phyloP scores from a whole-genome alignment of 495 filamentous ascomycete species.

The Ramalina intermedia region DNA sequence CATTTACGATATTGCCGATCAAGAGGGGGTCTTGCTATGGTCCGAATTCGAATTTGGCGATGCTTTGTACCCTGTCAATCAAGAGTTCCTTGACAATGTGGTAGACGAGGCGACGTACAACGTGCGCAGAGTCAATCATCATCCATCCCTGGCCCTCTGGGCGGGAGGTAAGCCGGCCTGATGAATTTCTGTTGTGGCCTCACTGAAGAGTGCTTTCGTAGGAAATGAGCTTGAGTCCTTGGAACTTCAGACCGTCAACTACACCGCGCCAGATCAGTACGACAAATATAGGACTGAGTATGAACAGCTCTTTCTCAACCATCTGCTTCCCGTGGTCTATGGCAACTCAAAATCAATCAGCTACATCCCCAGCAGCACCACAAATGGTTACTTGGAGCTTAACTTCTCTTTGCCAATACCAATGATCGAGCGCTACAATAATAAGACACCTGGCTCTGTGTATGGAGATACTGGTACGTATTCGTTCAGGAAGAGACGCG shows the following conservation, averaged over 20 bases:
- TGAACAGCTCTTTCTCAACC: conserved; percentile 46
- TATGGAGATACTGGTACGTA: conserved; percentile 42
- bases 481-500: neutral
- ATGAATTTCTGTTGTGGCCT: neutral
- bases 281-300: conserved; percentile 39
- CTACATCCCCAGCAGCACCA: conserved; percentile 54
- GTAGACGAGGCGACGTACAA: conserved; percentile 46
- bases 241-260: conserved; percentile 33
- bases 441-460: conserved; percentile 37
- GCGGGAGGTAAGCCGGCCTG: conserved; percentile 28
- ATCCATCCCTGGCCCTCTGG: conserved; percentile 54
- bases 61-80: conserved; percentile 44
- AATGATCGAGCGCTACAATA: conserved; percentile 46
- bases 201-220: neutral
- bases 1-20: conserved; percentile 54
- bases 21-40: conserved; percentile 52
- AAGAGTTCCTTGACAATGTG: conserved; percentile 43
- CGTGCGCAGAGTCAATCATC: conserved; percentile 49
- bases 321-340: conserved; percentile 46
- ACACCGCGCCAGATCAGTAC: conserved; percentile 30
- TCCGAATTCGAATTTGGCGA: conserved; percentile 55
- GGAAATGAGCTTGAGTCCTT: conserved; percentile 49
- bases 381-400: conserved; percentile 44
- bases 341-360: conserved; percentile 50
- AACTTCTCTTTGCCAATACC: conserved; percentile 42